Evolutionary conservation across 1,139 yeast species (phyloP).

Genomic region (Taiozyma sp.): DNA sequence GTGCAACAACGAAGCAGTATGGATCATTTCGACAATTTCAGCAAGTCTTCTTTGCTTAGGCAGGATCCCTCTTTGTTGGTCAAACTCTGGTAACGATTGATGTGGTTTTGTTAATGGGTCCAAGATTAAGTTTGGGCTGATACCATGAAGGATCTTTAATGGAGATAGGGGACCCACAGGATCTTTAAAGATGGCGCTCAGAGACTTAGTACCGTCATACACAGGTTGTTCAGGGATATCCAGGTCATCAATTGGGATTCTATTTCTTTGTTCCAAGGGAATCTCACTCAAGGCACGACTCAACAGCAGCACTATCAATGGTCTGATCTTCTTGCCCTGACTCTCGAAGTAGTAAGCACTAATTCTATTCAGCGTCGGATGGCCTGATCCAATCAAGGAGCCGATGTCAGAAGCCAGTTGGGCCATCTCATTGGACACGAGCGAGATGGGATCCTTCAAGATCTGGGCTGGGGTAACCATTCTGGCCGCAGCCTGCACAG

Average conservation of each 20-base stretch:
- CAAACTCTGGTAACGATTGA: constrained; percentile 62
- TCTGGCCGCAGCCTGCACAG: constrained; percentile 73
- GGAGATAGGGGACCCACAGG: constrained; percentile 56
- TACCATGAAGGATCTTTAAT: constrained; percentile 76
- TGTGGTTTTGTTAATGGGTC: constrained; percentile 84
- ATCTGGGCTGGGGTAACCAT: constrained; percentile 66
- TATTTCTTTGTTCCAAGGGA: constrained; percentile 62
- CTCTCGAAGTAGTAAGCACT: constrained; percentile 92
- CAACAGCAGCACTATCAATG: constrained; percentile 75
- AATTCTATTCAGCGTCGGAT: constrained; percentile 85
- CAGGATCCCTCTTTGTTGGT: constrained; percentile 58
- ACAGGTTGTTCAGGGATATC: constrained; percentile 65
- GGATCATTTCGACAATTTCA: constrained; percentile 97
- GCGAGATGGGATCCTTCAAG: constrained; percentile 74
- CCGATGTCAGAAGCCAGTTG: constrained; percentile 85
- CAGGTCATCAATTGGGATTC: constrained; percentile 51
- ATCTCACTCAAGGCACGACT: constrained; percentile 78
- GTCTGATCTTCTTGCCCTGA: constrained; percentile 94
- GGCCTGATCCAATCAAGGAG: constrained; percentile 82
- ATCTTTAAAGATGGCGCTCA: constrained; percentile 21
- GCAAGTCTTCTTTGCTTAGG: constrained; percentile 95
- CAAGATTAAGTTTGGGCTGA: constrained; percentile 56
- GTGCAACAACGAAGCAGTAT: constrained; percentile 92
- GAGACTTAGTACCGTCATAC: too few species aligned
- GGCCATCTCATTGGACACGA: constrained; percentile 97